These are phyloP conservation scores for Mycena citricolor DNA, from an alignment of 1,284 basidiomycete species.

Conservation along the genomic window DNA sequence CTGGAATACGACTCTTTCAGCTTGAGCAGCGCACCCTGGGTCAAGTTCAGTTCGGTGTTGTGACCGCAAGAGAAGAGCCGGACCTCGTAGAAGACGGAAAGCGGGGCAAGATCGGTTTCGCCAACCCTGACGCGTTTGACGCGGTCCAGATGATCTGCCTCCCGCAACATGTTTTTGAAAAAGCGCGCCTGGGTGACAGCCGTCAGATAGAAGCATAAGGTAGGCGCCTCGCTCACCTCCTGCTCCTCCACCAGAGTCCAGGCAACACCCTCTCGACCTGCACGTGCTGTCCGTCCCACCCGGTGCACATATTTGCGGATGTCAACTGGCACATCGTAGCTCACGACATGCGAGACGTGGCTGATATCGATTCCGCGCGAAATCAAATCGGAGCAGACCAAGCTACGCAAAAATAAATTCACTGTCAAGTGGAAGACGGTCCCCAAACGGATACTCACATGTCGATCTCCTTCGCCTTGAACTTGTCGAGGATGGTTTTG, in stretches of 20 bases:
- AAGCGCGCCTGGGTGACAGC: conserved; percentile 67
- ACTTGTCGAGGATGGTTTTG: conserved; percentile 75
- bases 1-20: conserved; percentile 21
- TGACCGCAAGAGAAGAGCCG: conserved; percentile 15
- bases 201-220: conserved; percentile 4
- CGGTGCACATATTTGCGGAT: conserved; percentile 98
- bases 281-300: conserved; percentile 92
- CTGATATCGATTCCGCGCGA: conserved; percentile 97
- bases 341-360: conserved; percentile 88
- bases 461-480: conserved; percentile 80
- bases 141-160: conserved; percentile 70
- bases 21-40: conserved; percentile 11
- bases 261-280: conserved; percentile 82
- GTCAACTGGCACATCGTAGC: conserved; percentile 94
- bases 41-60: not conserved
- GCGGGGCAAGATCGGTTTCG: conserved; percentile 58
- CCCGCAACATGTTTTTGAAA: conserved; percentile 85
- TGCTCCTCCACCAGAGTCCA: conserved; percentile 97
- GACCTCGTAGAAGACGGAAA: conserved; percentile 69
- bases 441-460: conserved; percentile 54
- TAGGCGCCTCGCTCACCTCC: conserved; percentile 76
- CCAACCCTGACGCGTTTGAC: conserved; percentile 74
- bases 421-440: conserved; percentile 3
- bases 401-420: conserved; percentile 41
- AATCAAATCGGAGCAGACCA: conserved; percentile 94